Conservation (phyloP, 805 yeast species). For the Ogataea siamensis region DNA sequence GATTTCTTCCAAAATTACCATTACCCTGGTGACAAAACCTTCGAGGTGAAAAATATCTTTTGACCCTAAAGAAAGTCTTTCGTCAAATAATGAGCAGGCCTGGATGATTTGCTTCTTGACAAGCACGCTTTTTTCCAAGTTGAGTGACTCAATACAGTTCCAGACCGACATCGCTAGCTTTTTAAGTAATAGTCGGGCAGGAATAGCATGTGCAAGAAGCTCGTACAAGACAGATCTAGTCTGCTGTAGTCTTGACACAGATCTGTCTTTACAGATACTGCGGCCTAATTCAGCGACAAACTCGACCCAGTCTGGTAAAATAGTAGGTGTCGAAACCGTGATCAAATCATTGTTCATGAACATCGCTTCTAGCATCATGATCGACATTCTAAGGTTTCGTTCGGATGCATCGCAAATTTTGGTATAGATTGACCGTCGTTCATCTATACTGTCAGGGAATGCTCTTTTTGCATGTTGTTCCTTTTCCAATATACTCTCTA, state of each 20-base stretch:
- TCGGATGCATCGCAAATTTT: conserved; percentile 55
- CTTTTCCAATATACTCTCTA: conserved; percentile 52
- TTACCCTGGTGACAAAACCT: conserved; percentile 85
- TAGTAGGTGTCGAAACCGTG: conserved; percentile 46
- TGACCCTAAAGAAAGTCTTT: conserved; percentile 78
- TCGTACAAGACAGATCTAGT: conserved; percentile 75
- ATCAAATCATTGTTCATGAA: conserved; percentile 63
- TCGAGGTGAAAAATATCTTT: conserved; percentile 93
- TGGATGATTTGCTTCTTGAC: conserved; percentile 50
- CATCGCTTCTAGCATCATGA: conserved; percentile 80
- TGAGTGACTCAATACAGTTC: conserved; percentile 21
- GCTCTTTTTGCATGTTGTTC: conserved; percentile 43
- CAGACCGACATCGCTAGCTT: conserved; percentile 42
- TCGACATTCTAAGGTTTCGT: conserved; percentile 74
- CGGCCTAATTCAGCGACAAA: conserved; percentile 67
- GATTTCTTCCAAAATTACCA: conserved; percentile 65
- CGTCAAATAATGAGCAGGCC: conserved; percentile 71
- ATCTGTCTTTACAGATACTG: conserved; percentile 56
- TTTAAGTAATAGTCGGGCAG: conserved; percentile 77
- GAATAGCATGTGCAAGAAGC: conserved; percentile 88
- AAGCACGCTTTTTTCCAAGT: conserved; percentile 20
- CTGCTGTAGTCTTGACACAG: conserved; percentile 59
- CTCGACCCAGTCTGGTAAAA: conserved; percentile 87
- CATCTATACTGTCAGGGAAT: conserved; percentile 37
- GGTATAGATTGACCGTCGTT: conserved; percentile 38